A percentile compares a stretch with the other conserved stretches of the same genome.
These are phyloP conservation scores for Lactifluus rugatus DNA, from an alignment of 768 basidiomycete species.

Conservation along the genomic window DNA sequence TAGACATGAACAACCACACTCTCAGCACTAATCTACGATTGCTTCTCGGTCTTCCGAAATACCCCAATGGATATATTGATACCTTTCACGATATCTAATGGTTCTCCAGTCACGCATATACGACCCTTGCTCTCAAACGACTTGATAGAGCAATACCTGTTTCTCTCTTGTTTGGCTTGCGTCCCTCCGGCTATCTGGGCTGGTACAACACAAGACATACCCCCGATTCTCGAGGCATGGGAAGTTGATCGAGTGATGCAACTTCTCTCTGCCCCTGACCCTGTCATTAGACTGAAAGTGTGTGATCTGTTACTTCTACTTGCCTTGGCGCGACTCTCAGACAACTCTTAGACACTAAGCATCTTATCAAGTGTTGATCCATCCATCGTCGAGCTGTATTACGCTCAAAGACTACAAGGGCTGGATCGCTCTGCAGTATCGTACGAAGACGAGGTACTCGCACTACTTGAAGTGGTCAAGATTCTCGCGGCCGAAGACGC, in stretches of 20 bases:
- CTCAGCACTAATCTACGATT: constrained; percentile 9
- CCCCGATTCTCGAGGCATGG: constrained; percentile 52
- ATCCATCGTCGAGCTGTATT: constrained; percentile 47
- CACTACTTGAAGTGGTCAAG: constrained; percentile 48
- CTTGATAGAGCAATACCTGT: constrained; percentile 54
- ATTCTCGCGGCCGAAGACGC: constrained; percentile 40
- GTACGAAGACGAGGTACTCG: constrained; percentile 34
- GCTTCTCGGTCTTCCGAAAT: constrained; percentile 13
- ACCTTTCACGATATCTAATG: constrained; percentile 1
- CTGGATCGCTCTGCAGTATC: constrained; percentile 28
- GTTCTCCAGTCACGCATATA: constrained; percentile 35
- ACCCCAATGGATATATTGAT: constrained; percentile 5
- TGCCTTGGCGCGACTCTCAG: neutral
- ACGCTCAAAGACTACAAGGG: constrained; percentile 34
- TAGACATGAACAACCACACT: neutral
- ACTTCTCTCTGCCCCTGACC: constrained; percentile 52
- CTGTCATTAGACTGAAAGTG: constrained; percentile 50
- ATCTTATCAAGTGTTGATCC: constrained; percentile 51
- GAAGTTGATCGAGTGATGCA: constrained; percentile 69
- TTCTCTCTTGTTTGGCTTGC: constrained; percentile 53
- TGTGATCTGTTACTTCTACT: constrained; percentile 10
- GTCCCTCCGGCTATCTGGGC: constrained; percentile 59
- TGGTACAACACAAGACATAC: constrained; percentile 42
- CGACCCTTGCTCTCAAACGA: constrained; percentile 51
- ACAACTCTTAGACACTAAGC: constrained; percentile 43